phyloP scores from a whole-genome alignment of 1,284 basidiomycete species.

The Rhodofomes roseus region DNA sequence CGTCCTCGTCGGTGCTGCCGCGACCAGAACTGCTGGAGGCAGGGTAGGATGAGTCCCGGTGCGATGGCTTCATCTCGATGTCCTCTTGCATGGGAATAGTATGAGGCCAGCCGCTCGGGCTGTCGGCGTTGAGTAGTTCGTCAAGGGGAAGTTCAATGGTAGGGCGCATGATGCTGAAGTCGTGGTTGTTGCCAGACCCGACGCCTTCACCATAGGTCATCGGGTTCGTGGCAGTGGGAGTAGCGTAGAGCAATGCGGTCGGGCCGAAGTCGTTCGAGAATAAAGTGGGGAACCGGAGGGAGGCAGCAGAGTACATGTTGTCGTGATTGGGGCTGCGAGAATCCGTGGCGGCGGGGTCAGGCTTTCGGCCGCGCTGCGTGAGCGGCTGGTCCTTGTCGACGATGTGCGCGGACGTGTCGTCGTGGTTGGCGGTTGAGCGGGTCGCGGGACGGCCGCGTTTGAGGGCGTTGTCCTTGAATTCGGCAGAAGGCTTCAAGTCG shows the following conservation, averaged over 20 bases:
- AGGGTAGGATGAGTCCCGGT: conserved; percentile 23
- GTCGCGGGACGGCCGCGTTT: conserved; percentile 37
- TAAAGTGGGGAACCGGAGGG: conserved; percentile 62
- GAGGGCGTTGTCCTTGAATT: conserved; percentile 51
- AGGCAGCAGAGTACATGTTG: conserved; percentile 21
- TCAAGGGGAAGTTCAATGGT: conserved; percentile 79
- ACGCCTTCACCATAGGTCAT: conserved; percentile 76
- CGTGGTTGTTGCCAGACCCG: conserved; percentile 36
- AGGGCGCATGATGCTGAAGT: conserved; percentile 66
- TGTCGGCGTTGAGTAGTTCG: conserved; percentile 56
- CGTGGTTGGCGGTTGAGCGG: conserved; percentile 29
- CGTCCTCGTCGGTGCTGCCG: conserved; percentile 22
- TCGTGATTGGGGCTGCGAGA: conserved; percentile 12
- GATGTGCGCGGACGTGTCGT: conserved; percentile 8
- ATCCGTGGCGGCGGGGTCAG: conserved; percentile 16
- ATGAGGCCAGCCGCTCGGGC: conserved; percentile 32
- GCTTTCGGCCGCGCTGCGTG: conserved; percentile 37
- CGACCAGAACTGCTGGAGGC: conserved; percentile 29
- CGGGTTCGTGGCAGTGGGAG: conserved; percentile 58
- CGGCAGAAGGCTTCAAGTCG: conserved; percentile 61
- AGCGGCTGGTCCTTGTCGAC: conserved; percentile 33
- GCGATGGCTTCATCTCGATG: conserved; percentile 28
- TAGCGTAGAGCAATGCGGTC: conserved; percentile 65
- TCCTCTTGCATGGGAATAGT: conserved; percentile 26
- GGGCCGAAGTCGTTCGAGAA: conserved; percentile 74